Conservation (phyloP, 2,329 filamentous ascomycete species). For the Epichloe brachyelytri region DNA sequence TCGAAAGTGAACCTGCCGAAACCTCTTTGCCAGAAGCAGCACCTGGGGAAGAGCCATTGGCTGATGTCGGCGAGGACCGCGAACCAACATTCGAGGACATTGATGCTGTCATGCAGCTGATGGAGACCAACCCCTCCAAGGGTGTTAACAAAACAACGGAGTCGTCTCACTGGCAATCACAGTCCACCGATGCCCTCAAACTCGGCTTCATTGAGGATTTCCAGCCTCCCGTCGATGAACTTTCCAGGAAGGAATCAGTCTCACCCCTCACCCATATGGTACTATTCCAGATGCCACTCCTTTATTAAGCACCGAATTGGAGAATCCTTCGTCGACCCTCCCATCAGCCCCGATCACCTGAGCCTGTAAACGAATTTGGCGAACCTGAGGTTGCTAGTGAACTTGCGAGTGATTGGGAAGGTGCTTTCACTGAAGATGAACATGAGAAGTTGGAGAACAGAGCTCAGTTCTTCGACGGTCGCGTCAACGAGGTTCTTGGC, state of each 20-base stretch:
- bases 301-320: slow-evolving; percentile 41
- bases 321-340: slow-evolving; percentile 48
- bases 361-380: slow-evolving; percentile 33
- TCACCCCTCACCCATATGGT: slow-evolving; percentile 51
- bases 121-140: slow-evolving; percentile 59
- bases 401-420: slow-evolving; percentile 84
- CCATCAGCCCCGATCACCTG: slow-evolving; percentile 33
- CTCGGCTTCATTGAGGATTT: slow-evolving; percentile 40
- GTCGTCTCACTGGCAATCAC: slow-evolving; percentile 28
- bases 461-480: slow-evolving; percentile 80
- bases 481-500: slow-evolving; percentile 77
- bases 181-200: slow-evolving; percentile 18
- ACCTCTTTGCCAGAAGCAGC: background rate
- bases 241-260: slow-evolving; percentile 62
- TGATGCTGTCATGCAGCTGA: slow-evolving; percentile 80
- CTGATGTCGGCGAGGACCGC: slow-evolving; percentile 10
- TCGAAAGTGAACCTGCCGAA: slow-evolving; percentile 13
- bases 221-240: slow-evolving; percentile 33
- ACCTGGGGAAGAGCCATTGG: background rate
- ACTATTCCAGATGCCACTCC: slow-evolving; percentile 32
- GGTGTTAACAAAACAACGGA: slow-evolving; percentile 54
- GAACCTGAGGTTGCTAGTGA: slow-evolving; percentile 33
- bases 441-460: slow-evolving; percentile 72
- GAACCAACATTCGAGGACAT: slow-evolving; percentile 66
- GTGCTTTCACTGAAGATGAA: slow-evolving; percentile 67